Percentiles rank a stretch among this genome's conserved stretches.
Evolutionary conservation across 2,329 filamentous ascomycete genomes (phyloP).

Genomic region (Cordyceps farinosa): DNA sequence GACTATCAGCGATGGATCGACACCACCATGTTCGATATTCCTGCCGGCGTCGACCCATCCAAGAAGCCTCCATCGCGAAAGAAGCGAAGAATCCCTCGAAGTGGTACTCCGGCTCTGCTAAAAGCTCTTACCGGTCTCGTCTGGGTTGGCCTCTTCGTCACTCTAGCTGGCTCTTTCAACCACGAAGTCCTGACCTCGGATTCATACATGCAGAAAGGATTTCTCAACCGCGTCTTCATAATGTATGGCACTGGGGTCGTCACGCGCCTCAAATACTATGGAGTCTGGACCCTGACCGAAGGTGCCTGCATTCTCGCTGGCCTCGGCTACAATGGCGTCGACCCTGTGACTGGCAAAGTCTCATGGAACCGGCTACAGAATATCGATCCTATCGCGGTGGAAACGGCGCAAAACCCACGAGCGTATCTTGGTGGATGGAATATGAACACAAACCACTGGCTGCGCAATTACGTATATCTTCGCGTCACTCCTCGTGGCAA

Average conservation of each 20-base stretch:
- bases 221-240: conserved; percentile 71
- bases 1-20: conserved; percentile 93
- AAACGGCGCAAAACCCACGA: conserved; percentile 89
- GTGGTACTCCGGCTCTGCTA: conserved; percentile 75
- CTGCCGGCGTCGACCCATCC: conserved; percentile 73
- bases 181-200: conserved; percentile 61
- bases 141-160: conserved; percentile 78
- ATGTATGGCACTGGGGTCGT: conserved; percentile 82
- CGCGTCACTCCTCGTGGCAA: conserved; percentile 91
- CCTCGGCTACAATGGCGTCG: conserved; percentile 90
- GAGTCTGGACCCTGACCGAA: conserved; percentile 90
- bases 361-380: conserved; percentile 88
- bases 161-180: conserved; percentile 66
- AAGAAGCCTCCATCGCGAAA: conserved; percentile 84
- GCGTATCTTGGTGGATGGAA: conserved; percentile 93
- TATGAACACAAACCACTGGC: conserved; percentile 97
- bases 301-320: conserved; percentile 92
- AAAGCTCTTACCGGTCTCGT: conserved; percentile 70
- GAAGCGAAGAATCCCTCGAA: conserved; percentile 88
- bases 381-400: conserved; percentile 79
- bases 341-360: conserved; percentile 77
- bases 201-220: conserved; percentile 61
- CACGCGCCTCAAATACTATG: conserved; percentile 89
- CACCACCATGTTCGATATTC: conserved; percentile 89
- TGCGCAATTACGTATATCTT: conserved; percentile 93